A percentile compares a stretch with the other conserved stretches of the same genome.
Evolutionary conservation across 768 basidiomycete genomes (phyloP).

Genomic region (Trametopsis cervina): DNA sequence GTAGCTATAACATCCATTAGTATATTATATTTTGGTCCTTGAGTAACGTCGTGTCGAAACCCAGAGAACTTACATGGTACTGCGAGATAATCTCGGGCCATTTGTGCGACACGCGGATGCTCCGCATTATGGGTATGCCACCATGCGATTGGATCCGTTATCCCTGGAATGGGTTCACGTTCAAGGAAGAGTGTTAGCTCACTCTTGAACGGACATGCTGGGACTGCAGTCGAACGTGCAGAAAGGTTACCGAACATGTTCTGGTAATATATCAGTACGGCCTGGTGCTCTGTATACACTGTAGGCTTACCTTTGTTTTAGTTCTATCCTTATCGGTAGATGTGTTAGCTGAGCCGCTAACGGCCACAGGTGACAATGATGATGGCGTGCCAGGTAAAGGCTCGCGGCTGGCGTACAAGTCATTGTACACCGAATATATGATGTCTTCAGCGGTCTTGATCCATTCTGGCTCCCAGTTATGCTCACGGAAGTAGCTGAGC

Average conservation of each 20-base stretch:
- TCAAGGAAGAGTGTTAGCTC: background rate
- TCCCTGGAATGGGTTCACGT: background rate
- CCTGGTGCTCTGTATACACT: background rate
- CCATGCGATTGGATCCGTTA: background rate
- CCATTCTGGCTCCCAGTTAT: slow-evolving; percentile 21
- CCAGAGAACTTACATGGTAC: slow-evolving; percentile 11
- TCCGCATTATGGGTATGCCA: background rate
- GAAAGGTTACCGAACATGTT: background rate
- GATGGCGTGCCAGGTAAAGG: too few relatives aligned
- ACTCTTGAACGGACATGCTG: background rate
- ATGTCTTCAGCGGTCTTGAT: slow-evolving; percentile 17
- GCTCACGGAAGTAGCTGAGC: slow-evolving; percentile 19
- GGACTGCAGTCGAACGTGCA: background rate
- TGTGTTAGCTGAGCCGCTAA: background rate
- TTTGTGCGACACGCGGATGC: background rate
- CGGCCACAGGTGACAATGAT: slow-evolving; percentile 10
- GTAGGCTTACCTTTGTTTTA: background rate
- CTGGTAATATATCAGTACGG: background rate
- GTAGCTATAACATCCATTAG: slow-evolving; percentile 14
- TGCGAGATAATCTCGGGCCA: slow-evolving; percentile 10
- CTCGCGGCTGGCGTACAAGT: slow-evolving; percentile 13
- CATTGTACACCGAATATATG: background rate
- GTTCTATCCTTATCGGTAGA: background rate
- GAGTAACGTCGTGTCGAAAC: too few relatives aligned
- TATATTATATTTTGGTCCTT: background rate